These are phyloP conservation scores for Paspalum vaginatum DNA, from an alignment of 176 grass and related monocot genomes.

Conservation along the genomic window DNA sequence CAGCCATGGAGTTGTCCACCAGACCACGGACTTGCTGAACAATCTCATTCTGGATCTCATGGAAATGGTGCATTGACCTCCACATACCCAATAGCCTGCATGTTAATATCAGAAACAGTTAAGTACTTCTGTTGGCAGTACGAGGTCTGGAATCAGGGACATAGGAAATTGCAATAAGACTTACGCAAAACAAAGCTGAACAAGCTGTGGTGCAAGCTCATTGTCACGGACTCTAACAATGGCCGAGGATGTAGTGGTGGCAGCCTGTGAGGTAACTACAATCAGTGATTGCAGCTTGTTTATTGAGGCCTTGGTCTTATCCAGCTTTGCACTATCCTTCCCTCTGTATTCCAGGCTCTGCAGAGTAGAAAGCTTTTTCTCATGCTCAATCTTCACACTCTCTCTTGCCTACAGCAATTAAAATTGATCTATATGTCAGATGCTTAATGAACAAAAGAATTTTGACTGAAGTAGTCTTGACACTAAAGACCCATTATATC, in stretches of 20 bases:
- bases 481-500: not conserved
- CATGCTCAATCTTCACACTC: conserved; percentile 88
- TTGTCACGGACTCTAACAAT: conserved; percentile 88
- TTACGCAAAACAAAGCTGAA: conserved; percentile 93
- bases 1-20: conserved; percentile 68
- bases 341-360: conserved; percentile 87
- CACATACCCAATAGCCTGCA: conserved; percentile 92
- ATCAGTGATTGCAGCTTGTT: conserved; percentile 98
- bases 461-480: not conserved
- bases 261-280: conserved; percentile 88
- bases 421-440: conserved; percentile 15
- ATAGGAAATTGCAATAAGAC: conserved; percentile 8
- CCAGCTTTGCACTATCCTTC: conserved; percentile 84
- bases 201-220: conserved; percentile 97
- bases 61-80: conserved; percentile 93
- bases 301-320: conserved; percentile 94
- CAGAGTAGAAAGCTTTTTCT: conserved; percentile 92
- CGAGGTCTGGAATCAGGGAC: conserved; percentile 24
- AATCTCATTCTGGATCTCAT: conserved; percentile 87
- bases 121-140: conserved; percentile 1
- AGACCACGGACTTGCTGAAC: conserved; percentile 94
- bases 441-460: not conserved
- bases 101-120: conserved; percentile 38
- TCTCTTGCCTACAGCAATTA: conserved; percentile 73
- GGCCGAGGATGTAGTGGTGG: conserved; percentile 89